Evolutionary conservation across 23 red algal species (phyloP), one percentile per base, ranked within the genome.

Genomic region (Pyropia yezoensis): DNA sequence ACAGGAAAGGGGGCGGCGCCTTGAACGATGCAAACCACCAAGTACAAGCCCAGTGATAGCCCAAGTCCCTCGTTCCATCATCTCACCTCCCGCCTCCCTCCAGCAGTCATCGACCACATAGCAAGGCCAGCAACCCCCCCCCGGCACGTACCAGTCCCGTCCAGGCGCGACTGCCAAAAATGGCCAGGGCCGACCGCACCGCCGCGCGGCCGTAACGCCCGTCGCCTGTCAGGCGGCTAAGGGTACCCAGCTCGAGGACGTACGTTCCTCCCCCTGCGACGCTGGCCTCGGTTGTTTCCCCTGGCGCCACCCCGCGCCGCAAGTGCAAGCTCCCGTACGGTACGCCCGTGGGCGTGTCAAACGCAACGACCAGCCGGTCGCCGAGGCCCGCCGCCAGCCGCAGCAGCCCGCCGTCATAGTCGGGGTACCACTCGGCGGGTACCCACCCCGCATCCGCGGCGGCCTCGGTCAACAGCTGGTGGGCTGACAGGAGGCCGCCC

Each of bases 201-300:
- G 79, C 79, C 49, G 57, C 61, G 0, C 55, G 15, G 19, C 65
- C 71, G 45, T 73, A 74, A 2, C 62, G 30, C 2, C 22, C 33
- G 14, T 63, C 58, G 1, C 66, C 21, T 4, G 75, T 74, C 59
- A 73, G 26, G 1, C 63, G 22, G 23, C 62, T 52, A 8, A 91
- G 71, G 18, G 88, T 73, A 15, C 88, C 73, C 56, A 91, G 66
- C 59, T 91, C 88, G 18, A 91, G 64, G 25, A 80, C 27, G 14
- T 83, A 61, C 50, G 30, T 75, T 21, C 88, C 88, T 18, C 77
- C 88, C 28, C 50, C 88, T 20, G 88, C 88, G 15, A 75, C 76
- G 29, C 70, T 69, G 33, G 72, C 77, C 50, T 69, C 28, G n/a
- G 18, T 20, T 61, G 78, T 78, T 57, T 84, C 77, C 15, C 39